These are phyloP conservation scores for Macadamia tetraphylla DNA, from an alignment of 164 flowering plant genomes.

Conservation along the genomic window DNA sequence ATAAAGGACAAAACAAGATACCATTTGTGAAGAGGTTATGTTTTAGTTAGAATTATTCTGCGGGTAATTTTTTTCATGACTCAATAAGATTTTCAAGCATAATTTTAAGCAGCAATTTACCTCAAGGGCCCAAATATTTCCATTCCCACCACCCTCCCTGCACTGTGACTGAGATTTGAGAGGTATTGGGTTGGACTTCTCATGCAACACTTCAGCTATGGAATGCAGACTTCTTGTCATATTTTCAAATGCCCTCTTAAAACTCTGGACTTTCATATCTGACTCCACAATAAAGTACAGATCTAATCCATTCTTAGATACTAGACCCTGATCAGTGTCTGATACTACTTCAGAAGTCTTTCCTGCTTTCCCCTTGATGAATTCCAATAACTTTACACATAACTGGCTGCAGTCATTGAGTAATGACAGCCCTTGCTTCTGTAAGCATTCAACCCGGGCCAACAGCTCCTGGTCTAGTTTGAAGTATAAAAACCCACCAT, in stretches of 20 bases:
- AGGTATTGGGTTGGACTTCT: conserved; percentile 35
- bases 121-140: conserved; percentile 27
- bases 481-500: conserved; percentile 33
- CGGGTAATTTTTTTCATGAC: too few relatives aligned
- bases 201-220: conserved; percentile 47
- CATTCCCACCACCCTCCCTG: conserved; percentile 11
- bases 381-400: conserved; percentile 54
- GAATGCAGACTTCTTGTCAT: conserved; percentile 54
- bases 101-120: conserved; percentile 23
- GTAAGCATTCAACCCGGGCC: conserved; percentile 46
- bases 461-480: conserved; percentile 69
- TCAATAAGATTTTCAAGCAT: neutral
- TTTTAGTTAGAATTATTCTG: too few relatives aligned
- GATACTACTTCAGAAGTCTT: neutral
- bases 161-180: conserved; percentile 23
- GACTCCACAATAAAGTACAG: conserved; percentile 66
- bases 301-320: conserved; percentile 34
- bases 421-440: conserved; percentile 56
- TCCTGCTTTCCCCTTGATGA: conserved; percentile 38
- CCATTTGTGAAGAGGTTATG: neutral
- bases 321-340: conserved; percentile 22
- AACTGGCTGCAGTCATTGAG: conserved; percentile 48
- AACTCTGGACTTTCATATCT: conserved; percentile 73
- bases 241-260: conserved; percentile 59
- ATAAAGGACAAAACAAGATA: neutral